Percentiles rank a stretch among this genome's conserved stretches.
Conservation (phyloP, 306 rosid species). For the Quercus alba region DNA sequence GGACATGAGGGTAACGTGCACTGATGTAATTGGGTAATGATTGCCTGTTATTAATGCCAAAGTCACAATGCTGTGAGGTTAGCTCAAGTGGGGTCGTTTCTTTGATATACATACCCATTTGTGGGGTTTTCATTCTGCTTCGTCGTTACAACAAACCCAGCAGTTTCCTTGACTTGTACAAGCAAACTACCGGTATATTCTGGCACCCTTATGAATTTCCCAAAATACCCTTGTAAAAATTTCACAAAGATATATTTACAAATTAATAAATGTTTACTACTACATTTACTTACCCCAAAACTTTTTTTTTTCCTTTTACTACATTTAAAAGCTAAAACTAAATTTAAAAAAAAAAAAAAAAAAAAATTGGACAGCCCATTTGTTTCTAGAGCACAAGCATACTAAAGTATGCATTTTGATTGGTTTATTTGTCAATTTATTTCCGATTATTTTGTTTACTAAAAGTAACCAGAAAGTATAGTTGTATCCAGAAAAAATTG, state of each 20-base stretch:
- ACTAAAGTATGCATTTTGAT: too few relatives aligned
- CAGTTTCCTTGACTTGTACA: conserved; percentile 76
- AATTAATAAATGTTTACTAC: background rate
- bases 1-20: conserved; percentile 24
- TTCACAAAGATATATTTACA: background rate
- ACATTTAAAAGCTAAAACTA: background rate
- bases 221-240: conserved; percentile 27
- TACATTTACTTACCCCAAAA: too few relatives aligned
- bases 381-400: background rate
- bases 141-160: conserved; percentile 65
- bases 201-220: conserved; percentile 31
- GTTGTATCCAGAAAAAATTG: too few relatives aligned
- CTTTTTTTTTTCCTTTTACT: background rate
- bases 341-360: too few relatives aligned
- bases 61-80: conserved; percentile 32
- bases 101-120: background rate
- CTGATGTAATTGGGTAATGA: conserved; percentile 5
- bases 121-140: conserved; percentile 23
- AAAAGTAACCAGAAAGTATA: too few relatives aligned
- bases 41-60: background rate
- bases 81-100: conserved; percentile 12
- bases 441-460: too few relatives aligned
- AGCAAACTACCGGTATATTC: conserved; percentile 47
- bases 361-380: background rate
- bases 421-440: too few relatives aligned